Percentiles rank a stretch among this genome's conserved stretches.
phyloP scores from a whole-genome alignment of 164 flowering plant species.

The Malania oleifera region DNA sequence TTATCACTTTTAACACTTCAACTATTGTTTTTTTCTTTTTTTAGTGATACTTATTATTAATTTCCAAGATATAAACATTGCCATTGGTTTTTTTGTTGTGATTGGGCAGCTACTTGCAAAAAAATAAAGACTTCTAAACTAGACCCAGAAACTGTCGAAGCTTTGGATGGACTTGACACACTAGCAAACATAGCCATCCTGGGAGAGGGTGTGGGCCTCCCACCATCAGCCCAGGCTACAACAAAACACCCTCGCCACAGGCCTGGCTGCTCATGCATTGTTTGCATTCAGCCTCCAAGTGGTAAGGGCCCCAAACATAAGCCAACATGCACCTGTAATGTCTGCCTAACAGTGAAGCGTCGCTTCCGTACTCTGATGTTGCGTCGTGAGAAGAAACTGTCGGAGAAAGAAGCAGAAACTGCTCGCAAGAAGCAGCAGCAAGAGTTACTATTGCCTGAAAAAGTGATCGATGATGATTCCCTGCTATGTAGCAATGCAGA shows the following conservation, averaged over 20 bases:
- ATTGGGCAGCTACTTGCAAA: constrained; percentile 34
- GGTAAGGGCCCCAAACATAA: constrained; percentile 85
- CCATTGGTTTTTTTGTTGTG: constrained; percentile 10
- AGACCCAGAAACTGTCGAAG: constrained; percentile 36
- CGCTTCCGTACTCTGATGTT: constrained; percentile 70
- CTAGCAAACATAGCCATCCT: constrained; percentile 70
- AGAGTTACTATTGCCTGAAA: constrained; percentile 19
- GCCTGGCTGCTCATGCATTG: constrained; percentile 90
- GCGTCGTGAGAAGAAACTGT: constrained; percentile 59
- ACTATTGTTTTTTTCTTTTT: not conserved
- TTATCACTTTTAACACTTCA: too few species aligned
- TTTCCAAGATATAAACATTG: not conserved
- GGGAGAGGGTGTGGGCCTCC: constrained; percentile 45
- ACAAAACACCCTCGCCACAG: constrained; percentile 89
- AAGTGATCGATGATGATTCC: constrained; percentile 28
- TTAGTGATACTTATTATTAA: not conserved
- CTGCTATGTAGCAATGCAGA: constrained; percentile 15
- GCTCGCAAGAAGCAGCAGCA: constrained; percentile 36
- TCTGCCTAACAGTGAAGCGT: constrained; percentile 68
- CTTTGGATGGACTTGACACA: constrained; percentile 65
- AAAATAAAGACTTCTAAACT: constrained; percentile 38
- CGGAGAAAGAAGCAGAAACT: constrained; percentile 54
- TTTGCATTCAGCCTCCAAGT: constrained; percentile 94
- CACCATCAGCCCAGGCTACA: constrained; percentile 48
- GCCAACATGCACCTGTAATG: constrained; percentile 68